A percentile compares a stretch with the other conserved stretches of the same genome.
phyloP scores from a whole-genome alignment of 805 yeast genomes.

The Ogataea pilisensis region DNA sequence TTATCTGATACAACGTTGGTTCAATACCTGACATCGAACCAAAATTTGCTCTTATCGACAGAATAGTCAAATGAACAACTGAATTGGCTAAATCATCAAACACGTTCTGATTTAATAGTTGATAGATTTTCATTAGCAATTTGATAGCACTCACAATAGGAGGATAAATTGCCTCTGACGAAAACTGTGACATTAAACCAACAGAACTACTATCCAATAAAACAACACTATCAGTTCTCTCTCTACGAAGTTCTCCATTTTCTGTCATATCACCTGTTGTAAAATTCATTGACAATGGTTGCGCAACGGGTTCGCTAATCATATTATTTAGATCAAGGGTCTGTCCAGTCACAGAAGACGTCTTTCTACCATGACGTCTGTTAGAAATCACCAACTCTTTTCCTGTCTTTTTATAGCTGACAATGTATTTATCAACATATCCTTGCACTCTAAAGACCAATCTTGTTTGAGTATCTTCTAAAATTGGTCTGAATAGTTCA shows the following conservation, averaged over 20 bases:
- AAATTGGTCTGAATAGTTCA: conserved; percentile 61
- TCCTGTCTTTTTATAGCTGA: conserved; percentile 59
- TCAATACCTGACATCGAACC: conserved; percentile 49
- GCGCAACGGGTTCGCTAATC: conserved; percentile 1
- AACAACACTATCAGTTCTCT: conserved; percentile 12
- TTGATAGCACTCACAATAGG: conserved; percentile 69
- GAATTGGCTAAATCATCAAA: conserved; percentile 89
- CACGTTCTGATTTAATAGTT: conserved; percentile 67
- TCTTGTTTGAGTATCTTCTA: conserved; percentile 75
- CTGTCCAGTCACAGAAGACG: conserved; percentile 2
- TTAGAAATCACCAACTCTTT: conserved; percentile 64
- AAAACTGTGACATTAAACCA: conserved; percentile 3
- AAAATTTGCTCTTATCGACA: conserved; percentile 54
- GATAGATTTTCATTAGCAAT: conserved; percentile 72
- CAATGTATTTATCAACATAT: conserved; percentile 64
- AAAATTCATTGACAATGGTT: neutral
- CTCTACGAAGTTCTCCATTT: conserved; percentile 1
- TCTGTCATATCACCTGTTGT: conserved; percentile 3
- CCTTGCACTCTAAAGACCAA: conserved; percentile 75
- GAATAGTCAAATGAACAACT: conserved; percentile 72
- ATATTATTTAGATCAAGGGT: conserved; percentile 4
- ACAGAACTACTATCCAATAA: conserved; percentile 7
- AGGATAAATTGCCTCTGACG: conserved; percentile 41
- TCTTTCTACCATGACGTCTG: conserved; percentile 20
- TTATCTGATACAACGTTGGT: conserved; percentile 62